A percentile compares a stretch with the other conserved stretches of the same genome.
Conservation (phyloP, 345 rosid species). For the Moricandia arvensis region DNA sequence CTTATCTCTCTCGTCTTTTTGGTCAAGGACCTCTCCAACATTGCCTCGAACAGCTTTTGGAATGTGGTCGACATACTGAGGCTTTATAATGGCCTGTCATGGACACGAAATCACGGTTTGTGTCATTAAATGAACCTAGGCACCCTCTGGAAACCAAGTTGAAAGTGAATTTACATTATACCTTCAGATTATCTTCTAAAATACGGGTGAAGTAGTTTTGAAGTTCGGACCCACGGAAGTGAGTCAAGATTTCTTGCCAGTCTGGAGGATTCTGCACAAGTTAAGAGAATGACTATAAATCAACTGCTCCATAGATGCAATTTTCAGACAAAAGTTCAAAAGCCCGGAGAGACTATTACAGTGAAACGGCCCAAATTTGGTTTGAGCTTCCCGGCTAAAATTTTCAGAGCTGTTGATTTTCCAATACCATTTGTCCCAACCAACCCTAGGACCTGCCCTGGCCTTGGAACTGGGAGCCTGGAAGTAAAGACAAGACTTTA, state of each 20-base stretch:
- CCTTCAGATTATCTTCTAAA: slow-evolving; percentile 94
- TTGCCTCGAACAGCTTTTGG: slow-evolving; percentile 92
- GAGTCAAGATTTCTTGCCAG: slow-evolving; percentile 98
- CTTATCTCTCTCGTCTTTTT: slow-evolving; percentile 78
- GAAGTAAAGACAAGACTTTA: slow-evolving; percentile 10
- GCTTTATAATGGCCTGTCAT: slow-evolving; percentile 85
- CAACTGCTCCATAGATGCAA: neutral
- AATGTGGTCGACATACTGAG: slow-evolving; percentile 96
- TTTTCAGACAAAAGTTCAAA: neutral
- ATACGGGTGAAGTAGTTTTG: slow-evolving; percentile 97
- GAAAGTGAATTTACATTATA: slow-evolving; percentile 10
- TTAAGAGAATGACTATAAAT: neutral
- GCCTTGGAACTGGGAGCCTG: slow-evolving; percentile 98
- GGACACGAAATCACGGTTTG: slow-evolving; percentile 5
- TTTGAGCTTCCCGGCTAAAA: slow-evolving; percentile 91
- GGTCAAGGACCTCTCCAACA: slow-evolving; percentile 92
- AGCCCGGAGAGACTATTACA: slow-evolving; percentile 39
- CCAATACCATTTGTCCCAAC: slow-evolving; percentile 99
- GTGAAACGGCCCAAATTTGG: slow-evolving; percentile 96
- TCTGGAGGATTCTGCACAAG: slow-evolving; percentile 88
- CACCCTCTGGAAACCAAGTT: neutral
- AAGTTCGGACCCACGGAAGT: slow-evolving; percentile 94
- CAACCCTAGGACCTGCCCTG: slow-evolving; percentile 98
- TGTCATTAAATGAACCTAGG: neutral
- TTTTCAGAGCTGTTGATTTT: slow-evolving; percentile 93